Evolutionary conservation across 2,329 filamentous ascomycete genomes (phyloP).

Genomic region (Colletotrichum spaethianum): DNA sequence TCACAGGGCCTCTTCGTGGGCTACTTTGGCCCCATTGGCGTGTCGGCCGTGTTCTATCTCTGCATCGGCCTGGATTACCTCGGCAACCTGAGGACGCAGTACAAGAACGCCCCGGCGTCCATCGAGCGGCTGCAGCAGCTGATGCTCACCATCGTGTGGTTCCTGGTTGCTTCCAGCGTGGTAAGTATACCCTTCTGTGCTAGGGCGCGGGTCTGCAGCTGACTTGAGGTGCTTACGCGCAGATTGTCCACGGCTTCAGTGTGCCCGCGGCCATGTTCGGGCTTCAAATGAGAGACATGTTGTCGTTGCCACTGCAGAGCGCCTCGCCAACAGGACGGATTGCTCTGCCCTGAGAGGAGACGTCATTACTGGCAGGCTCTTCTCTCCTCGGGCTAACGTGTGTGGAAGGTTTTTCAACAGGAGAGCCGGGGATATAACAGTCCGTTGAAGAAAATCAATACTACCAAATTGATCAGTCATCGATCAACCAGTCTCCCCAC

Average conservation of each 20-base stretch:
- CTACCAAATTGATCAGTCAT: no score
- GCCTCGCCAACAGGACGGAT: no score
- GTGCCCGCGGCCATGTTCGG: constrained; percentile 4
- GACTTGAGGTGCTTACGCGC: no score
- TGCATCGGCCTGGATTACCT: constrained; percentile 86
- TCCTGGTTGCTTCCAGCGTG: constrained; percentile 84
- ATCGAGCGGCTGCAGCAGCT: constrained; percentile 78
- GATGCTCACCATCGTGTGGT: constrained; percentile 85
- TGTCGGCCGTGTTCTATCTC: constrained; percentile 91
- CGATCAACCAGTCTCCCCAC: no score
- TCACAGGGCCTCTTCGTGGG: constrained; percentile 88
- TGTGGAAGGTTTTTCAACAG: no score
- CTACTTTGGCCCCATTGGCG: constrained; percentile 93
- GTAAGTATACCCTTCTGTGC: constrained; percentile 63
- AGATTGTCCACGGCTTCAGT: constrained; percentile 22
- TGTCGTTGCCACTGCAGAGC: no score
- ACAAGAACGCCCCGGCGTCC: constrained; percentile 59
- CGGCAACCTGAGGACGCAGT: constrained; percentile 61
- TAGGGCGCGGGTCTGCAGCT: not conserved
- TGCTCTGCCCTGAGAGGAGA: no score
- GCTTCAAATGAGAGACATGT: no score
- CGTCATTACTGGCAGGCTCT: no score
- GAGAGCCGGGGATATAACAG: no score
- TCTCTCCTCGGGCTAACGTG: no score
- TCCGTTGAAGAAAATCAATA: no score